Percentiles rank a stretch among this genome's conserved stretches.
These are phyloP conservation scores for Xylariaceae sp. DNA, from an alignment of 2,329 filamentous ascomycete species.

Conservation along the genomic window DNA sequence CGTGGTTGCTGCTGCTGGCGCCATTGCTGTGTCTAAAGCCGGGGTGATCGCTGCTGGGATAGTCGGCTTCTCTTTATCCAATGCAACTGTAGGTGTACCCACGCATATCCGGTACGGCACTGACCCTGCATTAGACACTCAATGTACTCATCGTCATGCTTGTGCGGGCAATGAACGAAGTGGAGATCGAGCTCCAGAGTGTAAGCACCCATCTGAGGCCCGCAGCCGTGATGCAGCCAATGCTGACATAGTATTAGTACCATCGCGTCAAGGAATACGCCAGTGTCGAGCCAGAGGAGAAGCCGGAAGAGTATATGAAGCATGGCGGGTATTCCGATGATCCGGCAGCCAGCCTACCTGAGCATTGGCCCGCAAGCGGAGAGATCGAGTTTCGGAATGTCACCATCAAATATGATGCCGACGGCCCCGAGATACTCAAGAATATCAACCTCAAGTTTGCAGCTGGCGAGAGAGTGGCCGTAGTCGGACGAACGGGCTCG, in stretches of 20 bases:
- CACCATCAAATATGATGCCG: slow-evolving; percentile 42
- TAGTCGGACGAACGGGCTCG: slow-evolving; percentile 75
- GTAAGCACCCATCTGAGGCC: slow-evolving; percentile 31
- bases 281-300: slow-evolving; percentile 40
- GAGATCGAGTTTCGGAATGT: slow-evolving; percentile 47
- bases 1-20: slow-evolving; percentile 45
- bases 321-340: slow-evolving; percentile 38
- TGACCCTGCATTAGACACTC: slow-evolving; percentile 30
- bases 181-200: slow-evolving; percentile 53
- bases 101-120: background rate
- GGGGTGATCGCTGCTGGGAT: slow-evolving; percentile 44
- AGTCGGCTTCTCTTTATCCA: slow-evolving; percentile 52
- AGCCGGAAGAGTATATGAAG: slow-evolving; percentile 36
- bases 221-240: background rate
- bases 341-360: slow-evolving; percentile 34
- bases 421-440: slow-evolving; percentile 45
- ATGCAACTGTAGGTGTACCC: slow-evolving; percentile 39
- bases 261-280: slow-evolving; percentile 47
- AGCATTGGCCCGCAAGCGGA: slow-evolving; percentile 41
- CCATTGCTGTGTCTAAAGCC: slow-evolving; percentile 46
- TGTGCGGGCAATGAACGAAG: slow-evolving; percentile 50
- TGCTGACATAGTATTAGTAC: slow-evolving; percentile 31
- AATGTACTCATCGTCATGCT: slow-evolving; percentile 47
- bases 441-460: slow-evolving; percentile 46
- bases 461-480: slow-evolving; percentile 69